phyloP scores from a whole-genome alignment of 768 basidiomycete species.

The Psilocybe cyanescens region DNA sequence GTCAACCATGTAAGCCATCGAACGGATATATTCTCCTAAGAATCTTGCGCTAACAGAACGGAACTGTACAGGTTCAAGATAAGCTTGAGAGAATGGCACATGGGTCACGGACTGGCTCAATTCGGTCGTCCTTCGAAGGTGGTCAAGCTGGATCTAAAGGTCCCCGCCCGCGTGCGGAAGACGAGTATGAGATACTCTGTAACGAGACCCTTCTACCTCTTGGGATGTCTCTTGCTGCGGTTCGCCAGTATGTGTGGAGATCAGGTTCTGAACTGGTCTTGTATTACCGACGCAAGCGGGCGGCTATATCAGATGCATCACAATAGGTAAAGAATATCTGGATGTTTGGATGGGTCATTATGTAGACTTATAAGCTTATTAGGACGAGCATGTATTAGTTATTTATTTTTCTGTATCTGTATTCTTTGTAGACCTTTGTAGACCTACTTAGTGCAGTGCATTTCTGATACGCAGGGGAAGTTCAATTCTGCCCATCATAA shows the following conservation, averaged over 20 bases:
- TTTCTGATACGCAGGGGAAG: no score
- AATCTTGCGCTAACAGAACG: background rate
- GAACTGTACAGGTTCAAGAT: slow-evolving; percentile 71
- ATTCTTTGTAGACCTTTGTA: no score
- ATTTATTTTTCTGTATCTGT: background rate
- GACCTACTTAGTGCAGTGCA: no score
- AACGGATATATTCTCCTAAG: background rate
- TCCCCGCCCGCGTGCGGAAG: slow-evolving; percentile 49
- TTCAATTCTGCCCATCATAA: no score
- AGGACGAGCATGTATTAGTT: background rate
- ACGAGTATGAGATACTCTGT: slow-evolving; percentile 86
- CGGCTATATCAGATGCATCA: background rate
- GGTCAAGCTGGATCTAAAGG: slow-evolving; percentile 20
- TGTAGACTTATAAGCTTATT: background rate
- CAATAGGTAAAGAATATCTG: background rate
- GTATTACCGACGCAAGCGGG: slow-evolving; percentile 65
- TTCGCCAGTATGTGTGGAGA: slow-evolving; percentile 90
- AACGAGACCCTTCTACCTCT: slow-evolving; percentile 83
- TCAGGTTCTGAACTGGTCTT: slow-evolving; percentile 73
- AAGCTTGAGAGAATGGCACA: slow-evolving; percentile 68
- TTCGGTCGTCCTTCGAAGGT: slow-evolving; percentile 42
- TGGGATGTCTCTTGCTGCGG: slow-evolving; percentile 88
- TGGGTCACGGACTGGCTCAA: slow-evolving; percentile 31
- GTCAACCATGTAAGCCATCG: slow-evolving; percentile 67
- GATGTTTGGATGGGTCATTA: background rate